These are phyloP conservation scores for Tolypocladium sp. DNA, from an alignment of 2,329 filamentous ascomycete genomes.

Conservation along the genomic window DNA sequence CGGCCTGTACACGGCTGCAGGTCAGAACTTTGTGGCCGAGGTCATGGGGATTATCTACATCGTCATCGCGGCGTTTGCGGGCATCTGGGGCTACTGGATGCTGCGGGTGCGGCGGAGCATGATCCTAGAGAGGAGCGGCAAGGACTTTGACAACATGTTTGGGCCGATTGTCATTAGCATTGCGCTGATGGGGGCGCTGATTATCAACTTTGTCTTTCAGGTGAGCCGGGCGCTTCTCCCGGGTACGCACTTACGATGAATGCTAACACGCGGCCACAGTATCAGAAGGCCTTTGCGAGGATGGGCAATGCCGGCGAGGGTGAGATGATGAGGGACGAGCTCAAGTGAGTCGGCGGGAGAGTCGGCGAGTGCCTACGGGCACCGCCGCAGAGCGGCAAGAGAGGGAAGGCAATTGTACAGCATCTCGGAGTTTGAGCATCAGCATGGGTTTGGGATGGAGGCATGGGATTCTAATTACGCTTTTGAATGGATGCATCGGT, in stretches of 20 bases:
- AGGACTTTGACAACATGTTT: slow-evolving; percentile 83
- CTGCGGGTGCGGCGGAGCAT: slow-evolving; percentile 66
- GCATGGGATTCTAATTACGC: background rate
- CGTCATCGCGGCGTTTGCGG: slow-evolving; percentile 71
- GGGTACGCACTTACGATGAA: background rate
- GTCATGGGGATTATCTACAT: slow-evolving; percentile 78
- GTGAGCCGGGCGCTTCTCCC: slow-evolving; percentile 32
- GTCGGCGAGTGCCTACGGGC: too few relatives aligned
- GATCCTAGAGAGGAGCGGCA: slow-evolving; percentile 79
- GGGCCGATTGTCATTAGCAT: slow-evolving; percentile 78
- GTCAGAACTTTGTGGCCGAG: slow-evolving; percentile 66
- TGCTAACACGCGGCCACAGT: slow-evolving; percentile 13
- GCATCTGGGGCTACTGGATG: slow-evolving; percentile 80
- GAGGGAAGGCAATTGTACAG: background rate
- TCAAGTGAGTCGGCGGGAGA: too few relatives aligned
- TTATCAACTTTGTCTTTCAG: slow-evolving; percentile 85
- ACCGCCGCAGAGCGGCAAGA: background rate
- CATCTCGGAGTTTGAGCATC: background rate
- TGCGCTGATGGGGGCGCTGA: slow-evolving; percentile 67
- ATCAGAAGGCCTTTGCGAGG: slow-evolving; percentile 21
- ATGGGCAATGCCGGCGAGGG: slow-evolving; percentile 11
- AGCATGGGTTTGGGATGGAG: background rate
- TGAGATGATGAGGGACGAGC: slow-evolving; percentile 16
- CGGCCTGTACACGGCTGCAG: slow-evolving; percentile 81
- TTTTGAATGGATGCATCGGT: background rate